Base-by-base conservation (phyloP, 495 filamentous ascomycete species). In the Annulohypoxylon nitens region DNA sequence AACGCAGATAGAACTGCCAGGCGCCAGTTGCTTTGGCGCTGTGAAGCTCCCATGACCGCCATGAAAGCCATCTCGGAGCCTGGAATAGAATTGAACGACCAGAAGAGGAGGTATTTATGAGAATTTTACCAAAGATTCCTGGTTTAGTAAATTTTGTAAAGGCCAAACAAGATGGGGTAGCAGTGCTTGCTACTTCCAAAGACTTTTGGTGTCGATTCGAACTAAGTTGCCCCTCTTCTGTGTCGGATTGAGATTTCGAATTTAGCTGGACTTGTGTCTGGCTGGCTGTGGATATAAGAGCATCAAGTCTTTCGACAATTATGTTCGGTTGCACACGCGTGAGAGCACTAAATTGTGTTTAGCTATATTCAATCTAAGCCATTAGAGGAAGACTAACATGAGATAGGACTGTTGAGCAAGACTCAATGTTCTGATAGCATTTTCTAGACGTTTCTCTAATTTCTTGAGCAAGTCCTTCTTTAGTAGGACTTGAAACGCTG, bases 381-480 rank as follows among this genome's bases (percentile, higher is more conserved):
- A 14, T 45, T 7, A 3, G n/a, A 25, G 26, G 1, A 3, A 11
- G 26, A 57, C 75, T 71, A 23, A 80, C 77, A 67, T 62, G 14
- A 76, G 65, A 60, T 79, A 72, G 1, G 69, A 58, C 26, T 76
- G 72, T 9, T 78, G 70, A 20, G 73, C 72, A 16, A 71, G 36
- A 0, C 37, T 45, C 10, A 80, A 33, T 36, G 77, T 63, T 26
- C 66, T 61, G 5, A 78, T 45, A 1, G 76, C 67, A 14, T 47
- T 74, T 20, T 75, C 58, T 8, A 81, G 70, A 1, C 75, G 69
- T 26, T 30, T 62, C 53, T 77, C 71, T 8, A 79, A 65, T 12
- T 47, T 73, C 43, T 66, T 61, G 3, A 81, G 41, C 39, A 68
- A 25, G 1, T 76, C 74, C 36, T 73, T 75, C 62, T 76, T 79